Percentiles rank a stretch among this genome's conserved stretches.
Conservation (phyloP, 2,329 filamentous ascomycete species). For the Diaporthe sp. region DNA sequence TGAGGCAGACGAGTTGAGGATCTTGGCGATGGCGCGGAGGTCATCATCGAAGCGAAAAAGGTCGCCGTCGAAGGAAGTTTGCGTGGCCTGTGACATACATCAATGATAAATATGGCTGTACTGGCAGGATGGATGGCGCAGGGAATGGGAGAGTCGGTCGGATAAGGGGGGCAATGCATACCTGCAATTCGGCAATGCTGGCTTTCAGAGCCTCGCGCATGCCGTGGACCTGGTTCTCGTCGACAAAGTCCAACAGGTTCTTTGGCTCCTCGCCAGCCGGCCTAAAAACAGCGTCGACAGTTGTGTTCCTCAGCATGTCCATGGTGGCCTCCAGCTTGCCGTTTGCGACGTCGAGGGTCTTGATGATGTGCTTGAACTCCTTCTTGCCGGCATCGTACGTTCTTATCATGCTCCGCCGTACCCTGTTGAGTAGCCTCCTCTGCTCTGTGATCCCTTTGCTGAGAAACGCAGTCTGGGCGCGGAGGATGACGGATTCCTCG, state of each 20-base stretch:
- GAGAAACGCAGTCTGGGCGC: constrained; percentile 78
- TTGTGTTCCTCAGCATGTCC: constrained; percentile 72
- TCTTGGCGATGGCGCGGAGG: constrained; percentile 74
- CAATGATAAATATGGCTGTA: neutral
- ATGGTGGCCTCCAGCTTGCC: constrained; percentile 76
- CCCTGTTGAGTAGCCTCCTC: constrained; percentile 63
- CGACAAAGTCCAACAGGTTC: constrained; percentile 81
- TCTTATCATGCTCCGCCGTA: constrained; percentile 65
- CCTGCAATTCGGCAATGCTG: constrained; percentile 79
- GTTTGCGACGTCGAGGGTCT: constrained; percentile 76
- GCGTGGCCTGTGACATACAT: constrained; percentile 63
- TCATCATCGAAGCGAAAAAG: constrained; percentile 82
- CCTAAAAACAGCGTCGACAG: constrained; percentile 74
- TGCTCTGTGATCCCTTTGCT: constrained; percentile 72
- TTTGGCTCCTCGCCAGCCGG: constrained; percentile 70
- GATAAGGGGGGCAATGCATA: constrained; percentile 49
- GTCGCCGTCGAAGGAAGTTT: constrained; percentile 82
- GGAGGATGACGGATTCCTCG: constrained; percentile 82
- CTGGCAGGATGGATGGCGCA: neutral
- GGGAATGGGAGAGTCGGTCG: neutral
- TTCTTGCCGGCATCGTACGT: constrained; percentile 71
- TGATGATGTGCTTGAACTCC: constrained; percentile 73
- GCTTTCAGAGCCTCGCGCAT: constrained; percentile 77
- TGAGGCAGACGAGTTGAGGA: constrained; percentile 58
- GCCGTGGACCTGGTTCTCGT: constrained; percentile 76